phyloP scores from a whole-genome alignment of 116 monocot genomes.

The Phalaenopsis hybrid region DNA sequence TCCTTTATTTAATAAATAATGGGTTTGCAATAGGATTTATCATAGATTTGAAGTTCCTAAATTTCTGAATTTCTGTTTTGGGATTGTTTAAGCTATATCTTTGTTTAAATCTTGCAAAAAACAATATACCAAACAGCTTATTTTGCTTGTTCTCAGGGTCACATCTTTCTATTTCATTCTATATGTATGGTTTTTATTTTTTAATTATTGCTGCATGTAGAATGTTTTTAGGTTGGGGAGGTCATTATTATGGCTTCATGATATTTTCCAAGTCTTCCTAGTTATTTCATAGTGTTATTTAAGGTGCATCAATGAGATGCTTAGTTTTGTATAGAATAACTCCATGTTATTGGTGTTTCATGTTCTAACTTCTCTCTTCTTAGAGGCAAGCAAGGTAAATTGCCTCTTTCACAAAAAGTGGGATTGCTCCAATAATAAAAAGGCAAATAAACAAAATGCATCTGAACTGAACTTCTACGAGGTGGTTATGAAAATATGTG shows the following conservation, averaged over 20 bases:
- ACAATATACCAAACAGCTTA: too few relatives aligned
- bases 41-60: too few relatives aligned
- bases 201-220: neutral
- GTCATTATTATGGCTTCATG: neutral
- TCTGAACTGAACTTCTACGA: neutral
- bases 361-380: neutral
- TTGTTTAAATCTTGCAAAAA: too few relatives aligned
- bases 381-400: neutral
- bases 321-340: neutral
- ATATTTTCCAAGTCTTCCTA: neutral
- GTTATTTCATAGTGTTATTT: neutral
- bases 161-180: neutral
- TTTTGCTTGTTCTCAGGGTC: neutral
- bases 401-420: too few relatives aligned
- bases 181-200: neutral
- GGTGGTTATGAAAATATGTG: neutral
- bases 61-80: too few relatives aligned
- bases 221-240: neutral
- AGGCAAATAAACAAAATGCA: neutral
- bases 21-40: too few relatives aligned
- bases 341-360: neutral
- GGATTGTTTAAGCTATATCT: too few relatives aligned
- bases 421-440: too few relatives aligned
- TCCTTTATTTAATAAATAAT: too few relatives aligned
- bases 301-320: neutral